Percentiles rank a stretch among this genome's conserved stretches.
Conservation (phyloP, 148 eudicot genomes). For the Camellia japonica region DNA sequence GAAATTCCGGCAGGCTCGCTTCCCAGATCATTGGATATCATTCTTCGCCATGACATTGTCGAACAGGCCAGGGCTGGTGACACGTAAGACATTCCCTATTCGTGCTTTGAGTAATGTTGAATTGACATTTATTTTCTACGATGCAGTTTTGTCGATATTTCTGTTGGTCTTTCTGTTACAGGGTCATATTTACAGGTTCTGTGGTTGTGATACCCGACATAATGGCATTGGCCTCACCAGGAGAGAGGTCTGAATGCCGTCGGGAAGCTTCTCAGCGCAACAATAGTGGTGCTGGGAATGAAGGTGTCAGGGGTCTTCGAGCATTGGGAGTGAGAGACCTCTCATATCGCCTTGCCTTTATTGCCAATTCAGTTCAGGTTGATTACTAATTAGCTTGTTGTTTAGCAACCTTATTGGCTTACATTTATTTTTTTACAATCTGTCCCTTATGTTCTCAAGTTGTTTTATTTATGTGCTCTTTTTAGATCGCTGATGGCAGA, state of each 20-base stretch:
- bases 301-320: slow-evolving; percentile 91
- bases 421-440: neutral
- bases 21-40: slow-evolving; percentile 90
- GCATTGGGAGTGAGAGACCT: slow-evolving; percentile 97
- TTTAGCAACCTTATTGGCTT: slow-evolving; percentile 8
- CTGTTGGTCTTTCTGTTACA: slow-evolving; percentile 22
- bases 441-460: neutral
- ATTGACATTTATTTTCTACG: neutral
- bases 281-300: slow-evolving; percentile 50
- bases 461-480: neutral
- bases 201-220: slow-evolving; percentile 95
- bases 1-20: slow-evolving; percentile 98
- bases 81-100: slow-evolving; percentile 47
- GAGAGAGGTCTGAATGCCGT: slow-evolving; percentile 92
- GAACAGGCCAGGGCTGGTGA: slow-evolving; percentile 99
- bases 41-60: slow-evolving; percentile 93
- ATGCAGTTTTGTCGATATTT: slow-evolving; percentile 6
- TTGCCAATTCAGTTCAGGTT: slow-evolving; percentile 99
- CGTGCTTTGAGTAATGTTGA: neutral
- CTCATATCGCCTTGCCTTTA: slow-evolving; percentile 83
- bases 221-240: slow-evolving; percentile 88
- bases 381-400: slow-evolving; percentile 7
- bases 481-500: slow-evolving; percentile 84
- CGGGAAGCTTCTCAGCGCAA: slow-evolving; percentile 72
- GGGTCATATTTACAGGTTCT: slow-evolving; percentile 90